A percentile compares a stretch with the other conserved stretches of the same genome.
Evolutionary conservation across 2,329 filamentous ascomycete species (phyloP).

Genomic region (Trichoderma cornu-damae): DNA sequence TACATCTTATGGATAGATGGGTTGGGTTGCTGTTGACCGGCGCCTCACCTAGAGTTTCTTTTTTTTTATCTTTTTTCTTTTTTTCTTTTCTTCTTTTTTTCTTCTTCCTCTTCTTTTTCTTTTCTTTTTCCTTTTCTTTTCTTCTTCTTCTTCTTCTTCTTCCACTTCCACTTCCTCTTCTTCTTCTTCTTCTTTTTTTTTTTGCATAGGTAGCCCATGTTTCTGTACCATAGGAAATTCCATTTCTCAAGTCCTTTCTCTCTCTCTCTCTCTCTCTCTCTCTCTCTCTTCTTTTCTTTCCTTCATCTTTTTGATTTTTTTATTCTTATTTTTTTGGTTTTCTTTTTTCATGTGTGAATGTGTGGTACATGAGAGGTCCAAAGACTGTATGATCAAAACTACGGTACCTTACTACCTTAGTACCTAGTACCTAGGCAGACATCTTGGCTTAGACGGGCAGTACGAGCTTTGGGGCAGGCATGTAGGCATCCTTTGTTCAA

Average conservation of each 20-base stretch:
- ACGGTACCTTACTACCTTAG: no score
- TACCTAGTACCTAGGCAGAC: no score
- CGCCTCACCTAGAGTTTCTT: background rate
- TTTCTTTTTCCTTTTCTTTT: background rate
- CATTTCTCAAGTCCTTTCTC: background rate
- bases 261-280: no score
- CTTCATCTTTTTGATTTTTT: no score
- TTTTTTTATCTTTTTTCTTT: background rate
- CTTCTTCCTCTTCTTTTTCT: no score
- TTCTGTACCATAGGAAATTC: background rate
- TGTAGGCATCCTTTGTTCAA: background rate
- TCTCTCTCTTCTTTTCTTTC: no score
- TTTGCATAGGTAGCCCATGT: background rate
- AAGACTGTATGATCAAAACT: conserved; percentile 1
- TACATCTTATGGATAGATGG: conserved; percentile 6
- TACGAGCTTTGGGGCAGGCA: background rate
- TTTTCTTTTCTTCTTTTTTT: background rate
- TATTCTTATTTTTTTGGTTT: no score
- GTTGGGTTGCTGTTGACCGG: conserved; percentile 6
- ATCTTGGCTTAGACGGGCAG: background rate
- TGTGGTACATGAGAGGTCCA: background rate
- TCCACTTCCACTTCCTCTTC: no score
- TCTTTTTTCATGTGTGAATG: no score
- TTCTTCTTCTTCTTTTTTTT: background rate
- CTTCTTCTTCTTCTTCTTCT: background rate